Evolutionary conservation across 768 basidiomycete species (phyloP).

Genomic region (Tricholoma terreum): DNA sequence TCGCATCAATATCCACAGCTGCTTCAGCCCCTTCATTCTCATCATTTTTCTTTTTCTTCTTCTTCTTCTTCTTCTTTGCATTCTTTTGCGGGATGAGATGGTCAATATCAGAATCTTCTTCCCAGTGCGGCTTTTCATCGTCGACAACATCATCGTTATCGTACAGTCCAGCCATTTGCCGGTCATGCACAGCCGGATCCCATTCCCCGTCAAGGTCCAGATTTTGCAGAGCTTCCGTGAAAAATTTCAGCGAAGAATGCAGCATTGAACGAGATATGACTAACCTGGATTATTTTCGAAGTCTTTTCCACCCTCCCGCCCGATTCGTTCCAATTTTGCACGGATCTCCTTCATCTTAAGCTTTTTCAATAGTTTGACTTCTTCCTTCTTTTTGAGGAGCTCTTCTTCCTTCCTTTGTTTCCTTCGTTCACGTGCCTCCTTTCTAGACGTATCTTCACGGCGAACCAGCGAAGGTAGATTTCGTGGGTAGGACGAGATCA

Average conservation of each 20-base stretch:
- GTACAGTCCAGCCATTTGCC: slow-evolving; percentile 77
- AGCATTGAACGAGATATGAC: neutral
- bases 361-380: slow-evolving; percentile 74
- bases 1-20: slow-evolving; percentile 59
- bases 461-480: slow-evolving; percentile 60
- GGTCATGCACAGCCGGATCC: slow-evolving; percentile 84
- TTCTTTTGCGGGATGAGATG: slow-evolving; percentile 30
- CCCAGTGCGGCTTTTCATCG: slow-evolving; percentile 78
- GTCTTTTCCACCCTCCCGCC: slow-evolving; percentile 62
- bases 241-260: neutral
- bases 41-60: slow-evolving; percentile 41
- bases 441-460: slow-evolving; percentile 73
- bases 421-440: slow-evolving; percentile 77
- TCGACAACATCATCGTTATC: slow-evolving; percentile 42
- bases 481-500: slow-evolving; percentile 77
- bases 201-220: slow-evolving; percentile 91
- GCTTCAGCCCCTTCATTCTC: slow-evolving; percentile 40
- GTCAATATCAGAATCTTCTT: slow-evolving; percentile 78
- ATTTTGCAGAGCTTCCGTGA: slow-evolving; percentile 50
- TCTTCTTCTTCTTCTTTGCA: slow-evolving; percentile 55
- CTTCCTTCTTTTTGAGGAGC: slow-evolving; percentile 68
- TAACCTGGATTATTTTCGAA: slow-evolving; percentile 38
- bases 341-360: slow-evolving; percentile 85
- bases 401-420: slow-evolving; percentile 81
- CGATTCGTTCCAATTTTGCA: slow-evolving; percentile 70